Conservation (phyloP, 2,329 filamentous ascomycete species). For the Pestalotiopsis sp. region DNA sequence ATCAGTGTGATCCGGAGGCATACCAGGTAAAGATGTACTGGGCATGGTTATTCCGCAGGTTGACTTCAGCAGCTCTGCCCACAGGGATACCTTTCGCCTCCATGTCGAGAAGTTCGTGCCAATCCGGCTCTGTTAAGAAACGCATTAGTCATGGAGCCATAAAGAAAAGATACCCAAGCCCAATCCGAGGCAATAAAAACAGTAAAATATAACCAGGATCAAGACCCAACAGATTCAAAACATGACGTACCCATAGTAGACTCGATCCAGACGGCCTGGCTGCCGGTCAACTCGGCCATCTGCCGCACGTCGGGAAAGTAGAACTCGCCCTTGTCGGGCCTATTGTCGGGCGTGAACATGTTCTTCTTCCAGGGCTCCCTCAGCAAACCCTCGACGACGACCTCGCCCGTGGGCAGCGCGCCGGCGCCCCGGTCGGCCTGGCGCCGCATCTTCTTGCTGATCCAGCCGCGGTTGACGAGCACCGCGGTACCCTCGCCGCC, state of each 20-base stretch:
- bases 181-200: neutral
- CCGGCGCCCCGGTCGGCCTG: conserved; percentile 66
- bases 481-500: conserved; percentile 63
- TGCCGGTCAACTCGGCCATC: conserved; percentile 84
- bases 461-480: conserved; percentile 90
- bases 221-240: neutral
- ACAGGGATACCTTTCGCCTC: conserved; percentile 85
- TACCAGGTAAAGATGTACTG: conserved; percentile 99
- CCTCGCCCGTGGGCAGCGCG: conserved; percentile 69
- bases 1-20: conserved; percentile 32
- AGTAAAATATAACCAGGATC: neutral
- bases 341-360: conserved; percentile 92
- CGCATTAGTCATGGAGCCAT: conserved; percentile 17
- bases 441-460: conserved; percentile 72
- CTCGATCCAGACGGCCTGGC: conserved; percentile 92
- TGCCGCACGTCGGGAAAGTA: conserved; percentile 93
- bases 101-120: conserved; percentile 75
- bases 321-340: conserved; percentile 81
- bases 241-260: conserved; percentile 79
- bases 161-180: conserved; percentile 17
- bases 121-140: conserved; percentile 67
- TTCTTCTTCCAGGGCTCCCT: conserved; percentile 96
- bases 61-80: conserved; percentile 85
- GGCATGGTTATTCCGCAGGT: conserved; percentile 92
- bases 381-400: conserved; percentile 82